Conservation (phyloP, 208 protist species). For the Trypanosoma grayi region DNA sequence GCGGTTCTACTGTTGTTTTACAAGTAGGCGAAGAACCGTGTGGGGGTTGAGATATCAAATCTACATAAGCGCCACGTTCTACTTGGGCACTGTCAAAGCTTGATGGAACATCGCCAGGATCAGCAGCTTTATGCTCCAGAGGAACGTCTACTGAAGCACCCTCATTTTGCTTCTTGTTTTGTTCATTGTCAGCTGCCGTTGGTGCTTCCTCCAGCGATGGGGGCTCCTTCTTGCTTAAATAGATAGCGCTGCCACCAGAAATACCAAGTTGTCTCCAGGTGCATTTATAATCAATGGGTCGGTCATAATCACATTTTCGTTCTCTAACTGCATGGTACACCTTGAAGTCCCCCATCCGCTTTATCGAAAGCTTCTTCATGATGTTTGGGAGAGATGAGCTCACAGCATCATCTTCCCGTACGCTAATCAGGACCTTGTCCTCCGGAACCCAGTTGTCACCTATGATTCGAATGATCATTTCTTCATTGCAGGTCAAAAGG, state of each 20-base stretch:
- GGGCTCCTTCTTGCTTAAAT: slow-evolving; percentile 17
- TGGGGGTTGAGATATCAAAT: not conserved
- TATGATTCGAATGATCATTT: slow-evolving; percentile 29
- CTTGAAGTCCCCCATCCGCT: slow-evolving; percentile 13
- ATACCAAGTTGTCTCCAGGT: slow-evolving; percentile 24
- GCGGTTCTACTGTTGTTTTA: not conserved
- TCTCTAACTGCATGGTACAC: slow-evolving; percentile 6
- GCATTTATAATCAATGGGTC: not conserved
- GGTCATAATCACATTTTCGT: slow-evolving; percentile 13
- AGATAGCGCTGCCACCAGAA: slow-evolving; percentile 13
- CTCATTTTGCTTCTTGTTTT: not conserved
- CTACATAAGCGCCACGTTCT: not conserved
- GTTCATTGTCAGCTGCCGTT: not conserved
- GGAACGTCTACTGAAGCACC: not conserved
- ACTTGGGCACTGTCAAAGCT: not conserved
- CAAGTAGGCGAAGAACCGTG: not conserved
- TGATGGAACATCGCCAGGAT: not conserved
- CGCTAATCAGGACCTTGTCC: slow-evolving; percentile 18
- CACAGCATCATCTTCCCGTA: slow-evolving; percentile 15
- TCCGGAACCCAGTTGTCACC: slow-evolving; percentile 25
- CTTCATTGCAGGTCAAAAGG: slow-evolving; percentile 3
- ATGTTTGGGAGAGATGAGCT: slow-evolving; percentile 15
- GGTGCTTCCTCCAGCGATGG: not conserved
- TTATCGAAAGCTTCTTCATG: slow-evolving; percentile 26
- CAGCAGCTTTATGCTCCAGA: not conserved